Evolutionary conservation across 208 protist species (phyloP).

Genomic region (Leishmania amazonensis): DNA sequence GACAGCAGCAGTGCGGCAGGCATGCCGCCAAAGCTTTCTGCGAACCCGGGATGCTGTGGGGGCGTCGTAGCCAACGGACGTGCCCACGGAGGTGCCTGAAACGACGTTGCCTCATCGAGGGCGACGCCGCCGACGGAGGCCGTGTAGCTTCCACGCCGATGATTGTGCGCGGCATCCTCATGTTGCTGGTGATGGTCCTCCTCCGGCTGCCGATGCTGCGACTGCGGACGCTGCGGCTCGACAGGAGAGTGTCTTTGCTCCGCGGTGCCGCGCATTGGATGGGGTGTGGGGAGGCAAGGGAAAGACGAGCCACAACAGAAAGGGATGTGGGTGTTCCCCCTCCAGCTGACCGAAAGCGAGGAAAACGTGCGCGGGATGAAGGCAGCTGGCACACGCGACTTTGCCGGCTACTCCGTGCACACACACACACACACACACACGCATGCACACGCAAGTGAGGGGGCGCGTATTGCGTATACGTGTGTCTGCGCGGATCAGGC

Average conservation of each 20-base stretch:
- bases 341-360: not conserved
- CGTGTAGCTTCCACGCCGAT: not conserved
- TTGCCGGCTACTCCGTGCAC: not conserved
- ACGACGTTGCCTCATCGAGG: not conserved
- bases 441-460: no score
- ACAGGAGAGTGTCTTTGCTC: not conserved
- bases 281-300: not conserved
- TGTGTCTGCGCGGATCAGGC: not conserved
- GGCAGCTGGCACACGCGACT: not conserved
- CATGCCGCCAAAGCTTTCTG: not conserved
- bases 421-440: not conserved
- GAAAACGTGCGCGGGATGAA: not conserved
- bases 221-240: not conserved
- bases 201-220: slow-evolving; percentile 8
- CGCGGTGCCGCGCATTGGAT: slow-evolving; percentile 6
- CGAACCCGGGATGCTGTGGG: not conserved
- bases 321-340: not conserved
- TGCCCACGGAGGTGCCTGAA: slow-evolving; percentile 2
- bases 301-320: no score
- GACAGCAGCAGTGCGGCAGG: slow-evolving; percentile 26
- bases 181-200: not conserved
- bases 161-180: not conserved
- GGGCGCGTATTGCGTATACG: not conserved
- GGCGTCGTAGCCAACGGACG: not conserved
- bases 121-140: not conserved